phyloP scores from a whole-genome alignment of 345 rosid species.

The Eucalyptus marginata region DNA sequence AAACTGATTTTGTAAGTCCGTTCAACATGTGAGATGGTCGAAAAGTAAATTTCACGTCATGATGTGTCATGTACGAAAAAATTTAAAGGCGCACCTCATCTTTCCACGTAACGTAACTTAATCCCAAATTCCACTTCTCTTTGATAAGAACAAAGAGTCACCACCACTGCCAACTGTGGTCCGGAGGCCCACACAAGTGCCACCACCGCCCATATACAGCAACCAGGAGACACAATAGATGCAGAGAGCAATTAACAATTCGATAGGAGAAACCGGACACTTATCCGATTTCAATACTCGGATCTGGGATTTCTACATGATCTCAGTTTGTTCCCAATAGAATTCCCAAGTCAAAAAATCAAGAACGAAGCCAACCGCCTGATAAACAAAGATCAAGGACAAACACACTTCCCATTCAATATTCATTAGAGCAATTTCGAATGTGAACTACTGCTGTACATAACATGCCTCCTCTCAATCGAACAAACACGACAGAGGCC shows the following conservation, averaged over 20 bases:
- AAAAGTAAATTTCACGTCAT: too few species aligned
- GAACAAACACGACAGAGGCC: not conserved
- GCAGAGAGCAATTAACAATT: not conserved
- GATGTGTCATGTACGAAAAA: not conserved
- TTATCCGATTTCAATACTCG: not conserved
- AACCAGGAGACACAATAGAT: not conserved
- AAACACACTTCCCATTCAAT: not conserved
- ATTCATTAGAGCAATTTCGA: not conserved
- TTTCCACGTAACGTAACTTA: not conserved
- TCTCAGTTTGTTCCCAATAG: not conserved
- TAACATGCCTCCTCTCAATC: not conserved
- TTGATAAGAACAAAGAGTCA: not conserved
- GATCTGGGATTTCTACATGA: not conserved
- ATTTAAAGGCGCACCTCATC: not conserved
- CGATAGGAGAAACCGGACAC: not conserved
- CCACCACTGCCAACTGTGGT: not conserved
- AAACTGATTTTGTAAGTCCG: not conserved
- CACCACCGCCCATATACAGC: not conserved
- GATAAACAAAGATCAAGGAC: not conserved
- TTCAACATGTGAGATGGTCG: too few species aligned
- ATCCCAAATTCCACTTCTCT: too few species aligned
- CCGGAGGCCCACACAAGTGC: not conserved
- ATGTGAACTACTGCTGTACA: not conserved
- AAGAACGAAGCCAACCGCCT: not conserved
- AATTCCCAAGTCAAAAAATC: not conserved